Conservation (phyloP, 306 rosid species). For the Abrus pulchellus region DNA sequence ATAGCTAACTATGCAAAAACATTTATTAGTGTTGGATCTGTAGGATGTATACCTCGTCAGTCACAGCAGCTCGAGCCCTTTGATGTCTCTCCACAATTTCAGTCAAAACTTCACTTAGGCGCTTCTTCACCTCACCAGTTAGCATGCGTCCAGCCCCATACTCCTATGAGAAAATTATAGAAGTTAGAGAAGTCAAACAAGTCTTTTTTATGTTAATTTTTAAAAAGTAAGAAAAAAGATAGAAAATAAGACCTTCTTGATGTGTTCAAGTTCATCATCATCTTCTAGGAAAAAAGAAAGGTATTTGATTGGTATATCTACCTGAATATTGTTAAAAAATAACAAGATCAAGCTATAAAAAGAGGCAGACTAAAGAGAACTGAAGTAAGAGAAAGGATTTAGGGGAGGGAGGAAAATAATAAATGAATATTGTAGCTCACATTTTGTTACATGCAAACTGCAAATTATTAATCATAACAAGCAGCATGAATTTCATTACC, state of each 20-base stretch:
- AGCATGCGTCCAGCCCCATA: constrained; percentile 91
- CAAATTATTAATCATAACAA: constrained; percentile 33
- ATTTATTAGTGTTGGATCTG: constrained; percentile 31
- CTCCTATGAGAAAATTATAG: constrained; percentile 59
- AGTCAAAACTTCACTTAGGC: constrained; percentile 73
- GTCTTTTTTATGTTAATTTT: constrained; percentile 9
- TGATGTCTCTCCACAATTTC: constrained; percentile 88
- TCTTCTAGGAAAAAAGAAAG: constrained; percentile 86
- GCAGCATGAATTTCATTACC: constrained; percentile 53
- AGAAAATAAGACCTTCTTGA: constrained; percentile 63
- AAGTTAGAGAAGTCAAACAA: constrained; percentile 35
- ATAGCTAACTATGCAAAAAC: neutral
- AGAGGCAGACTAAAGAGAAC: constrained; percentile 1
- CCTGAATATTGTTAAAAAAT: constrained; percentile 60
- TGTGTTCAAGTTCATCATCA: constrained; percentile 79
- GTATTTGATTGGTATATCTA: constrained; percentile 92
- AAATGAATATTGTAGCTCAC: neutral
- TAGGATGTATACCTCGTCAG: constrained; percentile 78
- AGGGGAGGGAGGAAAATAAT: neutral
- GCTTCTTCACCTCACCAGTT: constrained; percentile 94
- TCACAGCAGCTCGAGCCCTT: constrained; percentile 86
- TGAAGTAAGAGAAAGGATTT: neutral
- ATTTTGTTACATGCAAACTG: constrained; percentile 3
- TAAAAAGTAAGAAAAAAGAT: constrained; percentile 18
- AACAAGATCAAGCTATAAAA: constrained; percentile 36